Evolutionary conservation across 2,329 filamentous ascomycete genomes (phyloP).

Genomic region (Venturia carpophila): DNA sequence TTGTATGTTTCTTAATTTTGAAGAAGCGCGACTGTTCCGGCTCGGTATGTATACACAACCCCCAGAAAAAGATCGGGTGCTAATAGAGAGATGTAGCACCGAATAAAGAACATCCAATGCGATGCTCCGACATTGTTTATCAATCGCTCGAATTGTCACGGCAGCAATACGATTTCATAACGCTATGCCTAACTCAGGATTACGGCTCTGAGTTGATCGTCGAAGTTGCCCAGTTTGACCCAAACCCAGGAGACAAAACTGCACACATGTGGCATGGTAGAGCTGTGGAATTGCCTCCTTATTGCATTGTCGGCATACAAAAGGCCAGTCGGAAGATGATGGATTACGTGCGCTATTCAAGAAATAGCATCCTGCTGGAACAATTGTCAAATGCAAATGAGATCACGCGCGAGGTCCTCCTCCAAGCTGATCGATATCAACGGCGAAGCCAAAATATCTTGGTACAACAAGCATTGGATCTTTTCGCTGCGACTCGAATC

Average conservation of each 20-base stretch:
- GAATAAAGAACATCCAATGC: slow-evolving; percentile 9
- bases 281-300: slow-evolving; percentile 19
- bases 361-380: slow-evolving; percentile 14
- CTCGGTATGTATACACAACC: neutral
- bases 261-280: slow-evolving; percentile 19
- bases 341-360: slow-evolving; percentile 19
- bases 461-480: neutral
- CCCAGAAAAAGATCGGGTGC: neutral
- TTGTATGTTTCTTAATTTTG: slow-evolving; percentile 18
- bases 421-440: slow-evolving; percentile 18
- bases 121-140: slow-evolving; percentile 16
- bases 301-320: slow-evolving; percentile 19
- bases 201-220: slow-evolving; percentile 16
- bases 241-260: slow-evolving; percentile 17
- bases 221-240: slow-evolving; percentile 17
- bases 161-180: slow-evolving; percentile 1
- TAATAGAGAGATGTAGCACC: neutral
- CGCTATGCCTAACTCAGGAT: neutral
- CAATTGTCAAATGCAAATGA: slow-evolving; percentile 11
- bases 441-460: neutral
- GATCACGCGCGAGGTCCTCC: slow-evolving; percentile 18
- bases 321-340: slow-evolving; percentile 15
- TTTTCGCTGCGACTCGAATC: slow-evolving; percentile 20
- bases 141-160: slow-evolving; percentile 9
- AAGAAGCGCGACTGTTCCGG: slow-evolving; percentile 20